Evolutionary conservation across 2,329 filamentous ascomycete species (phyloP), one percentile per base, ranked within the genome.

Genomic region (Aspergillus japonicus): DNA sequence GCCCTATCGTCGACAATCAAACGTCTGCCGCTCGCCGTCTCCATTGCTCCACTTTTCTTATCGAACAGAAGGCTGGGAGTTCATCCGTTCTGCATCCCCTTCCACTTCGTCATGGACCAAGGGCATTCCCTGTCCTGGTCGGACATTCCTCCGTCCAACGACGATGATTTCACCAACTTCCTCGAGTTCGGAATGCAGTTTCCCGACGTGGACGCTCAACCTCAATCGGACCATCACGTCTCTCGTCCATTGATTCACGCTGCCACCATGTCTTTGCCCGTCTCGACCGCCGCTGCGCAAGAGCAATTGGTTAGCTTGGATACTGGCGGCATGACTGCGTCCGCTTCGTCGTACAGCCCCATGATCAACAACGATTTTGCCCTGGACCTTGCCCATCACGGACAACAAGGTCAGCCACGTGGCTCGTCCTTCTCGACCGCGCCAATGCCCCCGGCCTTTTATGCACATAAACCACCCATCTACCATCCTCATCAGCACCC

Each of bases 151-250:
- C 69, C 69, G 26, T 67, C 75, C 59, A 66, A 74, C 55, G 77
- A 80, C 29, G 80, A 82, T 62, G 80, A 82, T 56, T 82, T 82
- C 64, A 76, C 78, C 59, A 80, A 77, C 58, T 78, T 81, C 60
- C 76, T 82, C 60, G 78, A 81, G 56, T 80, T 81, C 68, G 77
- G 77, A 60, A 76, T 78, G 66, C 77, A 77, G 42, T 80, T 81
- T 61, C 57, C 77, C 66, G 76, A 78, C 58, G 66, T 78, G 54
- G 74, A 78, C 50, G 68, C 70, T 69, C 71, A 75, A 69, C 66
- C 74, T 71, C 71, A 73, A 69, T 62, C 69, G 61, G 70, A 74
- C 66, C 68, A 69, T 61, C 66, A 75, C 50, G 67, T 71, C 66
- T 67, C 75, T 58, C 70, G 71, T 59, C 68, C 69, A 50, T 60